Evolutionary conservation across 352 stramenopile genomes (phyloP), one percentile per base, ranked within the genome.

Genomic region (Plasmopara muralis): DNA sequence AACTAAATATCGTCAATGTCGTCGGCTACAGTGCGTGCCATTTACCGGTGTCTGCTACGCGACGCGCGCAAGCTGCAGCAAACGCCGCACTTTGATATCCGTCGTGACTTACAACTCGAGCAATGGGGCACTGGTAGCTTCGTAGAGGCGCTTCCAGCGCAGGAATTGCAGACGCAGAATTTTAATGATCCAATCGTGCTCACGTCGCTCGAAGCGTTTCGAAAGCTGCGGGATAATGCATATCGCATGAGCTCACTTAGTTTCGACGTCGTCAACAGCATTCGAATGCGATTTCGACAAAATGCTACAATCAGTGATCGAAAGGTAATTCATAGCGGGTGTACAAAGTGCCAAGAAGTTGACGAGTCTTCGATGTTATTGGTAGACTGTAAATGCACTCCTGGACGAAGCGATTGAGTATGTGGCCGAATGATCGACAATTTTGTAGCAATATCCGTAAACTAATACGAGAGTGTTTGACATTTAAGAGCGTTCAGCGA

Each of bases 401-500:
- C 39, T 91, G 50, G 78, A 91, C 35, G 76, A 89, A 54, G 75
- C 74, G 4, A 85, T 91, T 42, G 46, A 64, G 81, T 89, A 49
- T 16, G 67, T 34, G 12, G n/a, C 13, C 10, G 25, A 16, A 12
- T 2, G 25, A 5, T 51, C 59, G 25, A 18, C 15, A 12, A 9
- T 45, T 47, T 16, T 47, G 15, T 25, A 31, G 10, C 0, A 18
- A 1, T 35, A 9, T 15, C 30, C 12, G 34, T 15, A 38, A 25
- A 25, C 20, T 25, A 25, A 25, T 25, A 25, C 20, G 3, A 25
- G 6, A 39, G 18, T 40, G n/a, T 41, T 46, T 9, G 14, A 34
- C 51, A 16, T 31, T 58, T 34, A 34, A 90, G 79, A 53, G 64
- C 61, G 18, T 50, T 90, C 38, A 70, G 72, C 18, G 76, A 87